Evolutionary conservation across 129 eudicot species (phyloP).

Genomic region (Erigeron canadensis): DNA sequence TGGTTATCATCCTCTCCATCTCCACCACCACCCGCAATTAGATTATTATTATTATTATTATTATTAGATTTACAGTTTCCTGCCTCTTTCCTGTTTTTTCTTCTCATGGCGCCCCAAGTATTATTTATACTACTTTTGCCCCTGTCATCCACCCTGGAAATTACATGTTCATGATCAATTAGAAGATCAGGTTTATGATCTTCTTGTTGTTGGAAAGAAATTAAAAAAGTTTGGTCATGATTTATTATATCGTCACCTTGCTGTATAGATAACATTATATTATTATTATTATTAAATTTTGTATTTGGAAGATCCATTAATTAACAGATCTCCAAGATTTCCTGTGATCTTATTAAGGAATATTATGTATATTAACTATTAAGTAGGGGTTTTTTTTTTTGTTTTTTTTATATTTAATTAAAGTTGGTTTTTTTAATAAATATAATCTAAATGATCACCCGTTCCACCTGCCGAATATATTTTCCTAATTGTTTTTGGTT

Average conservation of each 20-base stretch:
- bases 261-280: slow-evolving; percentile 40
- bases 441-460: no score
- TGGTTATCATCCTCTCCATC: slow-evolving; percentile 11
- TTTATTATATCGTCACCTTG: slow-evolving; percentile 33
- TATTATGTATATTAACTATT: slow-evolving; percentile 11
- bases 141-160: slow-evolving; percentile 15
- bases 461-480: slow-evolving; percentile 23
- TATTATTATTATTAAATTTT: slow-evolving; percentile 26
- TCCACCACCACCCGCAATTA: not conserved
- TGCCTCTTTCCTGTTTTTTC: slow-evolving; percentile 12
- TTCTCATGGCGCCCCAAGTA: not conserved
- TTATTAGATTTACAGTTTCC: not conserved
- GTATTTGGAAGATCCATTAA: no score
- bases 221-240: slow-evolving; percentile 30
- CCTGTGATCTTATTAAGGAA: not conserved
- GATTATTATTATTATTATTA: not conserved
- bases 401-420: no score
- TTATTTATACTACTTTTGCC: not conserved
- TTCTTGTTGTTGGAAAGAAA: slow-evolving; percentile 33
- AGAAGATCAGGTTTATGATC: slow-evolving; percentile 31
- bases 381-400: slow-evolving; percentile 34
- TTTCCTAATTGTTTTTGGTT: not conserved
- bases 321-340: slow-evolving; percentile 43
- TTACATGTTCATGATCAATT: slow-evolving; percentile 13
- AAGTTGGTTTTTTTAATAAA: no score